Evolutionary conservation across 805 yeast species (phyloP).

Genomic region (Metschnikowia sp.): DNA sequence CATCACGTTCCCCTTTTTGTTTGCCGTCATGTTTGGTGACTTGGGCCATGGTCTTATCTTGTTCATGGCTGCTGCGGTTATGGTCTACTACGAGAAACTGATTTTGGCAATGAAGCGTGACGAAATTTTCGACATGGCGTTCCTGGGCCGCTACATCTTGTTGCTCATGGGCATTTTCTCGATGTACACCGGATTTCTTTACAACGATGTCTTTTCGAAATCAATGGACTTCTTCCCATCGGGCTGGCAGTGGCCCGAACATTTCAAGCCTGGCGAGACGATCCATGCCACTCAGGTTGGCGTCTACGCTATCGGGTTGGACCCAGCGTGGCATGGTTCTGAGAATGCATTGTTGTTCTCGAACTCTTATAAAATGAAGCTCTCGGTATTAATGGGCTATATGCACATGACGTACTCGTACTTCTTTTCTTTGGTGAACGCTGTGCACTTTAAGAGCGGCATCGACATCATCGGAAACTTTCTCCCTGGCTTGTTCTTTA

Average conservation of each 20-base stretch:
- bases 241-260: conserved; percentile 92
- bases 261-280: conserved; percentile 65
- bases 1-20: conserved; percentile 96
- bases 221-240: conserved; percentile 84
- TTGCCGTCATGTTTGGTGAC: conserved; percentile 99
- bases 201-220: conserved; percentile 90
- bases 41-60: conserved; percentile 91
- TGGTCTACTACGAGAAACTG: conserved; percentile 72
- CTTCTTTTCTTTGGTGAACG: conserved; percentile 80
- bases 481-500: conserved; percentile 87
- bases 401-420: conserved; percentile 91
- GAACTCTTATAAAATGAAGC: conserved; percentile 96
- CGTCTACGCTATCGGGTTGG: conserved; percentile 81
- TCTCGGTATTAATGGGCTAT: conserved; percentile 92
- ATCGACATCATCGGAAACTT: conserved; percentile 91
- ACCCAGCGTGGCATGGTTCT: conserved; percentile 96
- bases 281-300: conserved; percentile 66
- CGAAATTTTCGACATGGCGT: conserved; percentile 97
- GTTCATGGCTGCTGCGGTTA: conserved; percentile 63
- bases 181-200: conserved; percentile 90
- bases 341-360: conserved; percentile 88
- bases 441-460: conserved; percentile 58
- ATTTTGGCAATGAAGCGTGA: conserved; percentile 72
- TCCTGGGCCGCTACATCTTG: conserved; percentile 84
- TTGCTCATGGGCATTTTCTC: conserved; percentile 92